These are phyloP conservation scores for Cryptosporidium baileyi DNA, from an alignment of 169 alveolate species.

Conservation along the genomic window DNA sequence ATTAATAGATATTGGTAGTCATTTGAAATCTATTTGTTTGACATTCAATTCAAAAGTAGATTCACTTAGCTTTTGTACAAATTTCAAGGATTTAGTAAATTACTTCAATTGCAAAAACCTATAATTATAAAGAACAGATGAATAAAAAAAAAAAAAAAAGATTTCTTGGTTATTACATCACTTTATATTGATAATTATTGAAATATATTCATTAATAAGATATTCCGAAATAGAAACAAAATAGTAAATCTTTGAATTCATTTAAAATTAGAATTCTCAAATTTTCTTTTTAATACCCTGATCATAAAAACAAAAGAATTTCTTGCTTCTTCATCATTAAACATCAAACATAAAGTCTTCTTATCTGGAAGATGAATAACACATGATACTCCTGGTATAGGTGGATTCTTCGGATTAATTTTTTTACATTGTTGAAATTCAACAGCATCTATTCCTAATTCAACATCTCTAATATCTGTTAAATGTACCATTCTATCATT, in stretches of 20 bases:
- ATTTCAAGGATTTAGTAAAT: neutral
- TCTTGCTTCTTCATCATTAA: slow-evolving; percentile 68
- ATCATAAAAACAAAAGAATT: slow-evolving; percentile 65
- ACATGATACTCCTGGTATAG: slow-evolving; percentile 57
- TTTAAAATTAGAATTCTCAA: slow-evolving; percentile 14
- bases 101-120: neutral
- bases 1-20: slow-evolving; percentile 26
- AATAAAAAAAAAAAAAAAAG: neutral
- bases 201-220: too few species aligned
- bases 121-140: neutral
- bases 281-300: slow-evolving; percentile 55
- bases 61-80: slow-evolving; percentile 11
- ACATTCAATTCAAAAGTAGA: neutral
- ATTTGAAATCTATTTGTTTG: slow-evolving; percentile 1
- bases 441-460: slow-evolving; percentile 40
- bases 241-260: too few species aligned
- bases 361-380: slow-evolving; percentile 50
- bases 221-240: too few species aligned
- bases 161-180: too few species aligned
- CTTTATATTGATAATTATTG: too few species aligned
- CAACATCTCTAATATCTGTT: slow-evolving; percentile 46
- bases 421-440: slow-evolving; percentile 37
- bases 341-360: slow-evolving; percentile 49
- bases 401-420: slow-evolving; percentile 54
- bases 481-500: slow-evolving; percentile 66